Conservation (phyloP, 768 basidiomycete genomes). For the Lactarius hengduanensis region DNA sequence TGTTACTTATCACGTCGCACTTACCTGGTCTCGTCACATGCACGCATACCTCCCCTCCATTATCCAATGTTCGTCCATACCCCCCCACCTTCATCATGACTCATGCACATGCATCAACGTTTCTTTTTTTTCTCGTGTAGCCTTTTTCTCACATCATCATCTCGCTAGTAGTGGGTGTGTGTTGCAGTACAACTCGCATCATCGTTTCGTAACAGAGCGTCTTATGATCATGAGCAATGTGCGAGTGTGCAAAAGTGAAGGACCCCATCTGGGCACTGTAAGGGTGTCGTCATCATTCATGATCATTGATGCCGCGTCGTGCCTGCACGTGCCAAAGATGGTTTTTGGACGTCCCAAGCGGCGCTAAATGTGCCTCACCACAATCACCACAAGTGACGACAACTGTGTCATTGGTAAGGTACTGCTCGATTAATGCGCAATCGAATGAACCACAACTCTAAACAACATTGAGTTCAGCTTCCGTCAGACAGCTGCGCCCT, state of each 20-base stretch:
- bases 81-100: conserved; percentile 8
- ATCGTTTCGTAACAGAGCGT: not conserved
- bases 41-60: conserved; percentile 9
- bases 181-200: conserved; percentile 11
- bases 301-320: not conserved
- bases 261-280: not conserved
- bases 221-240: conserved; percentile 7
- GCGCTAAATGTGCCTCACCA: not conserved
- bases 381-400: not conserved
- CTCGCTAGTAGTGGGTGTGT: not conserved
- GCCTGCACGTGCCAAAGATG: not conserved
- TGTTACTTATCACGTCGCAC: conserved; percentile 22
- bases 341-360: not conserved
- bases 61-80: conserved; percentile 2
- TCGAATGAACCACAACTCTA: conserved; percentile 1
- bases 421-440: not conserved
- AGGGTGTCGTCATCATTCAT: not conserved
- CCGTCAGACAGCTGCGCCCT: not conserved
- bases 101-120: not conserved
- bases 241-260: conserved; percentile 4
- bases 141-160: not conserved
- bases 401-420: conserved; percentile 1
- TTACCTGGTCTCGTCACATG: conserved; percentile 21
- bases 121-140: not conserved
- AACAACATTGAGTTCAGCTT: not conserved